Evolutionary conservation across 2,329 filamentous ascomycete genomes (phyloP), one percentile per base, ranked within the genome.

Genomic region (Apiospora aurea): DNA sequence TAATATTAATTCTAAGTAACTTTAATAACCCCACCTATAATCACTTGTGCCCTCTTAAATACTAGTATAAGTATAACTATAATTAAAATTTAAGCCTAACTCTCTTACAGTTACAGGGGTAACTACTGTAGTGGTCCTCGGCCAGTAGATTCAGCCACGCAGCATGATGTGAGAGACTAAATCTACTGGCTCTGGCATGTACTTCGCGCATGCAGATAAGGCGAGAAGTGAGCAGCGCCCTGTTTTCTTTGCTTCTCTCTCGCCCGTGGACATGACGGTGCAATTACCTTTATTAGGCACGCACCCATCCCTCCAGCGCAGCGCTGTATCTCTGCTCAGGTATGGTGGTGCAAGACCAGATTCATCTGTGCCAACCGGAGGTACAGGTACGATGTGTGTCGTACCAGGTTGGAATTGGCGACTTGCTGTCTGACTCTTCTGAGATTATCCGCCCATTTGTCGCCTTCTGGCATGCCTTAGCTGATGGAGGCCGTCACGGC

Each of bases 321-420:
- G 29, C 11, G 21, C 8, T n/a, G 21, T n/a, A 14, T 24, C 57
- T 24, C 57, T 24, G 21, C 34, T 41, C 57, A 64, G 34, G 34
- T 64, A 64, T 64, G 57, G 57, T 64, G 21, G 57, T 41, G 57
- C 57, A 64, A 64, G 57, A 41, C 57, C 57, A 18, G 57, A 64
- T 38, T 64, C 29, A 64, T 41, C 34, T 64, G 57, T 64, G 57
- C 57, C 53, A 38, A 61, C 53, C 3, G 16, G 34, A 61, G 53
- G 53, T 61, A 61, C 53, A 61, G 8, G 53, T 61, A 61, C 53
- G 53, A 61, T 61, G 18, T 61, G 34, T 41, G 57, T 64, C 57
- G 57, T 64, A 24, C 57, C 26, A 29, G 26, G 26, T 41, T 64
- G 57, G 57, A 41, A 64, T 38, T 38, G 34, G 6, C 14, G 57